Conservation (phyloP, 176 grass and related monocot genomes). For the Phragmites australis region DNA sequence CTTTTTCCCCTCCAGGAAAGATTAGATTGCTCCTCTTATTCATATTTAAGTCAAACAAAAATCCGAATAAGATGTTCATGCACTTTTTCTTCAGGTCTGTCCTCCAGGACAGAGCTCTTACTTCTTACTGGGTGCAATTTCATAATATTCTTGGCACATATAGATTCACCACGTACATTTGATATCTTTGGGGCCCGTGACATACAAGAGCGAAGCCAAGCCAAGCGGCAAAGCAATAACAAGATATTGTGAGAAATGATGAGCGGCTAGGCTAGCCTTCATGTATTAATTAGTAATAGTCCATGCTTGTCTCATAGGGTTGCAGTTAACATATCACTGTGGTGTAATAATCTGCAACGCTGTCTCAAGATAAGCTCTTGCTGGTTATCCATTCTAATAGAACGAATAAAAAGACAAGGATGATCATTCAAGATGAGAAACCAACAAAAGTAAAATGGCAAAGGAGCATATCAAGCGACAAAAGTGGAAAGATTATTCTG, state of each 20-base stretch:
- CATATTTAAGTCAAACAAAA: not conserved
- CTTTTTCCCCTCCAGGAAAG: not conserved
- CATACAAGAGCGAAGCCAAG: not conserved
- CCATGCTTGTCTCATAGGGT: slow-evolving; percentile 27
- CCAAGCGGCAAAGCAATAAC: not conserved
- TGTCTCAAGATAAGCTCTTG: slow-evolving; percentile 28
- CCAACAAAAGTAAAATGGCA: not conserved
- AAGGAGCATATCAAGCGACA: not conserved
- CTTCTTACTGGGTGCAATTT: not conserved
- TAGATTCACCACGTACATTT: not conserved
- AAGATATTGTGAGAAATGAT: not conserved
- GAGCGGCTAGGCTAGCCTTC: not conserved
- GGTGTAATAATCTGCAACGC: slow-evolving; percentile 16
- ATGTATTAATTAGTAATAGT: slow-evolving; percentile 35
- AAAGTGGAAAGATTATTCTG: not conserved
- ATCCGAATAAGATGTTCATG: not conserved
- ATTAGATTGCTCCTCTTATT: not conserved
- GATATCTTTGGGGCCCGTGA: not conserved
- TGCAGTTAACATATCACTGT: slow-evolving; percentile 39
- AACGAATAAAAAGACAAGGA: slow-evolving; percentile 9
- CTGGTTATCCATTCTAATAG: slow-evolving; percentile 15
- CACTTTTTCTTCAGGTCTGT: not conserved
- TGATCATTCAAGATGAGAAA: not conserved
- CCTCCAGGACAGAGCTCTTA: not conserved
- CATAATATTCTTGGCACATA: slow-evolving; percentile 16